These are phyloP conservation scores for Plasmodium blacklocki DNA, from an alignment of 169 alveolate genomes.

Conservation along the genomic window DNA sequence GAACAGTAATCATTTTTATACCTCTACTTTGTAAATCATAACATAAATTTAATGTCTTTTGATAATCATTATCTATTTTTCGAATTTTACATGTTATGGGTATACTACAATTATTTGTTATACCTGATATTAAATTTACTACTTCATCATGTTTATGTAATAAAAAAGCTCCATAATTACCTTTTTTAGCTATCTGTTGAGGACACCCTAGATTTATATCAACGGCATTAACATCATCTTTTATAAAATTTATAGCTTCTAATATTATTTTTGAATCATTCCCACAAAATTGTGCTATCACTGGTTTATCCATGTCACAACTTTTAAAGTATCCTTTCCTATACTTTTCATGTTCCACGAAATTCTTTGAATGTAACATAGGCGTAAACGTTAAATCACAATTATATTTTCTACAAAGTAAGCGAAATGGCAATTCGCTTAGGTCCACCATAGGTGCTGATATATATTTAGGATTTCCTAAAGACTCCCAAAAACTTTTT, in stretches of 20 bases:
- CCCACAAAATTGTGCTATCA: conserved; percentile 93
- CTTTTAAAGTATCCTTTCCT: conserved; percentile 81
- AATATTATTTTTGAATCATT: conserved; percentile 90
- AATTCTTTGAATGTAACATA: conserved; percentile 92
- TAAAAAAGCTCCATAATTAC: conserved; percentile 94
- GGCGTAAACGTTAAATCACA: conserved; percentile 93
- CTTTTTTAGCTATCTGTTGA: conserved; percentile 94
- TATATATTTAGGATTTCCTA: conserved; percentile 81
- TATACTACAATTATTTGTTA: conserved; percentile 85
- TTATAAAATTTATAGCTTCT: conserved; percentile 89
- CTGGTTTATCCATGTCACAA: conserved; percentile 80
- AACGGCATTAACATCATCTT: conserved; percentile 92
- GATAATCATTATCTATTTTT: conserved; percentile 88
- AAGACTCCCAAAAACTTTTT: conserved; percentile 79
- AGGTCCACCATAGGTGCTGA: conserved; percentile 87
- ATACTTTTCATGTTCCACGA: conserved; percentile 82
- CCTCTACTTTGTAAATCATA: conserved; percentile 88
- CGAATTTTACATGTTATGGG: conserved; percentile 94
- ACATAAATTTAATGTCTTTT: conserved; percentile 90
- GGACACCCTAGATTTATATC: conserved; percentile 95
- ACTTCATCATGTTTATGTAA: conserved; percentile 90
- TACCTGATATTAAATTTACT: conserved; percentile 84
- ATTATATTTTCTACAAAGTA: conserved; percentile 90
- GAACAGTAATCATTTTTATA: conserved; percentile 88
- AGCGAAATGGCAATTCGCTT: conserved; percentile 86